Conservation (phyloP, 306 rosid species). For the Cyclanthera cordifolia region DNA sequence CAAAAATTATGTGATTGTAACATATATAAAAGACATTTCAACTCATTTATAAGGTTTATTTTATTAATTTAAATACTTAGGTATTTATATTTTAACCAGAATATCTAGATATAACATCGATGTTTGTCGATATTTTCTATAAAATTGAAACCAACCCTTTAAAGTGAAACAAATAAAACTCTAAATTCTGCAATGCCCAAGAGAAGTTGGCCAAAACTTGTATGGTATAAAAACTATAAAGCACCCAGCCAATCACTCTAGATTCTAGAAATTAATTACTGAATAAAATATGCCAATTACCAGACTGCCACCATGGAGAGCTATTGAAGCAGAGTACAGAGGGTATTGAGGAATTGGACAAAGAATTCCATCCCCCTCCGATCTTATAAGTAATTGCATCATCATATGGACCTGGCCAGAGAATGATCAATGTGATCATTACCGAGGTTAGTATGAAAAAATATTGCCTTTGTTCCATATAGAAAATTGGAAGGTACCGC, state of each 20-base stretch:
- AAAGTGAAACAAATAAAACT: background rate
- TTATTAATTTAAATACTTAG: too few species aligned
- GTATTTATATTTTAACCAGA: too few species aligned
- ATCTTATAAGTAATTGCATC: slow-evolving; percentile 75
- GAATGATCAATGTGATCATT: slow-evolving; percentile 9
- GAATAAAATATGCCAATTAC: slow-evolving; percentile 25
- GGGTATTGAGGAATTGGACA: slow-evolving; percentile 96
- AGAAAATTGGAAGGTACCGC: slow-evolving; percentile 33
- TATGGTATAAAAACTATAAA: background rate
- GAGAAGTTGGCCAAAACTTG: slow-evolving; percentile 1
- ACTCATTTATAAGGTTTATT: too few species aligned
- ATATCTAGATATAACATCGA: too few species aligned
- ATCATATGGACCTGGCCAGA: slow-evolving; percentile 63
- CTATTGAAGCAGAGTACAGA: slow-evolving; percentile 82
- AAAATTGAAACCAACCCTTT: background rate
- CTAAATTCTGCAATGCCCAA: background rate
- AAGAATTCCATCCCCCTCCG: slow-evolving; percentile 67
- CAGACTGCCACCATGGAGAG: slow-evolving; percentile 81
- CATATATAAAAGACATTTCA: too few species aligned
- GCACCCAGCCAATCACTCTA: background rate
- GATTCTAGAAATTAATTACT: background rate
- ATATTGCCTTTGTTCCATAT: background rate
- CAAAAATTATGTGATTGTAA: too few species aligned
- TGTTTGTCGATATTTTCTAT: too few species aligned
- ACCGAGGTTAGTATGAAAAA: background rate